Base-by-base conservation (phyloP, 352 stramenopile species). In the Phytophthora tentaculata region DNA sequence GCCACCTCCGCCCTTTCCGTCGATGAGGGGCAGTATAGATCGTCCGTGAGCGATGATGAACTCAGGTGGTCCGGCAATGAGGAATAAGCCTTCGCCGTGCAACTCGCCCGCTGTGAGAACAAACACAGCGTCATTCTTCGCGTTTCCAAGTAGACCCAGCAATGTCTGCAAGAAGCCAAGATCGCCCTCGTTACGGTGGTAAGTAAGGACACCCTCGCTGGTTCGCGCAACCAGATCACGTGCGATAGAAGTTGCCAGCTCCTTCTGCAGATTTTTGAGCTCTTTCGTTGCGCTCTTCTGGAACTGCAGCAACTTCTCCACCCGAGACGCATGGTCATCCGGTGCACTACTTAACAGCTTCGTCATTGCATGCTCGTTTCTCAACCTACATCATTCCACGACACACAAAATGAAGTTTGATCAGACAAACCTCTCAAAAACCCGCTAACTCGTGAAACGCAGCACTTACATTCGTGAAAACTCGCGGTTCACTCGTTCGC, bases 401-500 rank as follows among this genome's bases (percentile, higher is more conserved):
- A 51, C n/a, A 48, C 23, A 10, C 41, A 13, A 4, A 23, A 22
- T 24, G 2, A 48, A 39, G 19, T 29, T 23, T 47, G 13, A 20
- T 58, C 17, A 59, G 39, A n/a, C n/a, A 61, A 61, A 50, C 17
- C 14, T 41, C 37, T 16, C 47, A 13, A 8, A 32, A n/a, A 39
- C 16, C 7, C 32, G 9, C 50, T 67, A n/a, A 43, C 5, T 13
- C n/a, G 26, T 28, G 17, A 37, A 23, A 22, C 29, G n/a, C 16
- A 37, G 45, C 37, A 73, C 59, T 61, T 57, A 92, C 84, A 95
- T 94, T 68, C 79, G 71, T 32, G 84, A 72, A 65, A 95, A 95
- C 59, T 93, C 84, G 47, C 79, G 75, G 60, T 89, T 89, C 44
- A 96, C 81, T 22, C 90, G 86, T n/a, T 86, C 71, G 14, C 90